These are phyloP conservation scores for Aegilops sharonensis DNA, from an alignment of 176 grass and related monocot genomes.

Conservation along the genomic window DNA sequence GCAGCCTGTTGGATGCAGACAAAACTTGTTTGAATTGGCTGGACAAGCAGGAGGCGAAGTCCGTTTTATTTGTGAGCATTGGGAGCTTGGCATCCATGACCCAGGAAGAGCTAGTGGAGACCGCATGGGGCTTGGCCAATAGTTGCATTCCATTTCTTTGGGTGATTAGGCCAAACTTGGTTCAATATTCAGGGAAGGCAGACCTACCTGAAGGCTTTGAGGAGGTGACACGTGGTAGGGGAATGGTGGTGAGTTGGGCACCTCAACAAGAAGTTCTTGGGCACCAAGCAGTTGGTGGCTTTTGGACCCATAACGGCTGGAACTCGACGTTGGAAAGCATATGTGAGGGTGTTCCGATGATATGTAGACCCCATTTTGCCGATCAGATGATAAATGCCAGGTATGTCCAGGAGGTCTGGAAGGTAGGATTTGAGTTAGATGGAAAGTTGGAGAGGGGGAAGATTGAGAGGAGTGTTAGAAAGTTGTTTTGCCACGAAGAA, in stretches of 20 bases:
- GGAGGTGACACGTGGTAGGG: constrained; percentile 5
- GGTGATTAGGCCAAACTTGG: constrained; percentile 19
- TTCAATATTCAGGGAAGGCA: not conserved
- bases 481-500: not conserved
- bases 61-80: constrained; percentile 33
- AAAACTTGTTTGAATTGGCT: constrained; percentile 19
- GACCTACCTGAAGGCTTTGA: constrained; percentile 18
- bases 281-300: constrained; percentile 31
- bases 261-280: constrained; percentile 36
- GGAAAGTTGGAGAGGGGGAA: not conserved
- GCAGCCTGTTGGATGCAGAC: constrained; percentile 6
- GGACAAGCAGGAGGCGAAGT: not conserved
- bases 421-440: constrained; percentile 33
- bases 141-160: constrained; percentile 21
- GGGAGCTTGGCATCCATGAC: constrained; percentile 28
- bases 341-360: constrained; percentile 41
- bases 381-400: constrained; percentile 49
- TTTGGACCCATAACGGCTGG: constrained; percentile 52
- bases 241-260: constrained; percentile 21
- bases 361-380: constrained; percentile 7
- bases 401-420: constrained; percentile 39
- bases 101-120: not conserved
- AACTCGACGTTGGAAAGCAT: constrained; percentile 46
- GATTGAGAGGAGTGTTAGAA: not conserved
- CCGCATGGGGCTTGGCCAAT: constrained; percentile 34